These are phyloP conservation scores for Nicotiana tomentosiformis DNA, from an alignment of 257 asterid species.

Conservation along the genomic window DNA sequence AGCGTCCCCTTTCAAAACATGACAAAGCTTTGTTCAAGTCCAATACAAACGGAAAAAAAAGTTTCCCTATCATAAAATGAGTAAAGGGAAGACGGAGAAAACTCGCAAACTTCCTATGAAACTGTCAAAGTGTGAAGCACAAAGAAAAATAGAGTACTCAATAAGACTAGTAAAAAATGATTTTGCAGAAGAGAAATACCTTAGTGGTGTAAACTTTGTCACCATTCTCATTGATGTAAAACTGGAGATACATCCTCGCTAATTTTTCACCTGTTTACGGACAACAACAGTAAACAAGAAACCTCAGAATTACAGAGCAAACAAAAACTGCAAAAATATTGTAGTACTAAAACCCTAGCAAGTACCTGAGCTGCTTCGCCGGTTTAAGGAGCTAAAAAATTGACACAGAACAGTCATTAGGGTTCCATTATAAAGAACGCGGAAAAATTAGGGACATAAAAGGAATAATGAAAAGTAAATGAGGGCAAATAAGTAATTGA, in stretches of 20 bases:
- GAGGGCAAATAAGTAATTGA: not conserved
- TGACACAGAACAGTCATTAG: not conserved
- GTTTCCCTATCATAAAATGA: not conserved
- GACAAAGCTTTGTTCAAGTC: not conserved
- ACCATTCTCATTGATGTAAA: conserved; percentile 51
- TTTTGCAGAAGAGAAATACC: conserved; percentile 20
- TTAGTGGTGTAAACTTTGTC: conserved; percentile 61
- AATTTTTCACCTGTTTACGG: not conserved
- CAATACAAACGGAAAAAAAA: not conserved
- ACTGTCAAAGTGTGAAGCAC: not conserved
- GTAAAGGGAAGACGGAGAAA: too few species aligned
- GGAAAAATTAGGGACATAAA: not conserved
- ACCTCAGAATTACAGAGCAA: too few species aligned
- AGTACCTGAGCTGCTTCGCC: not conserved
- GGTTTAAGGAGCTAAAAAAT: not conserved
- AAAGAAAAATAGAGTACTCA: not conserved
- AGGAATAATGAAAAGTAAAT: not conserved
- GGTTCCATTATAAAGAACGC: not conserved
- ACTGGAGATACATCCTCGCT: conserved; percentile 43
- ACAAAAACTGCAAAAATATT: not conserved
- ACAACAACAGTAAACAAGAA: not conserved
- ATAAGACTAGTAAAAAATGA: not conserved
- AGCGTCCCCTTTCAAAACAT: not conserved
- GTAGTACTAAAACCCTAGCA: not conserved
- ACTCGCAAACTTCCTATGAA: not conserved